These are phyloP conservation scores for Ceratocystis smalleyi DNA, from an alignment of 2,329 filamentous ascomycete species.

Conservation along the genomic window DNA sequence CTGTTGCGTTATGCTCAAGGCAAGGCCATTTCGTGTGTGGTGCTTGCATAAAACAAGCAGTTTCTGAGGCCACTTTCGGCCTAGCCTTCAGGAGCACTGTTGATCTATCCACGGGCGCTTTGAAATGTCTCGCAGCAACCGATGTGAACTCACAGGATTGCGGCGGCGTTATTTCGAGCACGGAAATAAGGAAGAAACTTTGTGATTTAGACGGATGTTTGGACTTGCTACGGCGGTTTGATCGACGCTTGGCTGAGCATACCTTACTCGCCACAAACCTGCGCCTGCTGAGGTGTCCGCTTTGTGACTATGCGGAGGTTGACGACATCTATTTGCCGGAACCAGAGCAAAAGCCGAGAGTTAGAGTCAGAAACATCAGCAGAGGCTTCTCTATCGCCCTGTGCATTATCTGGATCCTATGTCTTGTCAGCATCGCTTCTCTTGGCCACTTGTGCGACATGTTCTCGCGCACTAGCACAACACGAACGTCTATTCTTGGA, in stretches of 20 bases:
- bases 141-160: neutral
- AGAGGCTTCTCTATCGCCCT: neutral
- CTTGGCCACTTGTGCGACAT: neutral
- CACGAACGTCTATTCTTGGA: neutral
- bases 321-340: constrained; percentile 51
- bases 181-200: neutral
- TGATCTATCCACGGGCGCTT: constrained; percentile 52
- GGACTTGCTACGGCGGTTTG: constrained; percentile 58
- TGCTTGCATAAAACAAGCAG: constrained; percentile 64
- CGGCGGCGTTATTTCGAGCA: neutral
- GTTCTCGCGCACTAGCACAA: neutral
- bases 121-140: constrained; percentile 48
- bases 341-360: neutral
- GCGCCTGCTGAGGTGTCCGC: constrained; percentile 70
- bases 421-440: neutral
- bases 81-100: constrained; percentile 81
- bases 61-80: constrained; percentile 80
- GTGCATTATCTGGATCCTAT: neutral
- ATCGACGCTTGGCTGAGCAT: constrained; percentile 65
- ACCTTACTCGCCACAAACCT: constrained; percentile 56
- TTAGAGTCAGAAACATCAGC: neutral
- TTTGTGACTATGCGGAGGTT: constrained; percentile 80
- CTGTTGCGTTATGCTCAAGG: constrained; percentile 17
- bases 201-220: neutral
- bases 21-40: constrained; percentile 63